A percentile compares a stretch with the other conserved stretches of the same genome.
These are phyloP conservation scores for Fragilariopsis cylindrus DNA, from an alignment of 108 stramenopile species.

Conservation along the genomic window DNA sequence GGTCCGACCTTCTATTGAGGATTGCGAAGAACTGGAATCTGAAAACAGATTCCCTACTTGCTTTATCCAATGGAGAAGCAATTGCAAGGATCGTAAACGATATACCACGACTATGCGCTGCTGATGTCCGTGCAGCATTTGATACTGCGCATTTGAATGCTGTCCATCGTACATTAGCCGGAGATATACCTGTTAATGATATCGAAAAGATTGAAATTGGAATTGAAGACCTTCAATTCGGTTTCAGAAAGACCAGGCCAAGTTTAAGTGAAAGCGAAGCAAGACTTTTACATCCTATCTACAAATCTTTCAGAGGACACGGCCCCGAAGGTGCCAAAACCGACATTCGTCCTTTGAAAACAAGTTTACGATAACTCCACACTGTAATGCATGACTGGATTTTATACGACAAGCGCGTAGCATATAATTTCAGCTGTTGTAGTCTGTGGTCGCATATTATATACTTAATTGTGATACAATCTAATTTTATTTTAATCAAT, in stretches of 20 bases:
- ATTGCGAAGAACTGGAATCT: conserved; percentile 51
- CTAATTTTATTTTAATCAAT: too few relatives aligned
- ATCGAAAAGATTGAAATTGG: conserved; percentile 26
- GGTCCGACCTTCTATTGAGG: conserved; percentile 59
- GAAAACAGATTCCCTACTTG: conserved; percentile 32
- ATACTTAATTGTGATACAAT: too few relatives aligned
- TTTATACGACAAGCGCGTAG: too few relatives aligned
- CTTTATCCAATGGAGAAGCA: conserved; percentile 27
- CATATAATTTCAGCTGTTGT: too few relatives aligned
- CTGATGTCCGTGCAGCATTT: conserved; percentile 79
- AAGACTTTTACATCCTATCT: conserved; percentile 14
- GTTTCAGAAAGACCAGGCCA: conserved; percentile 17
- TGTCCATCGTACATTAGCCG: conserved; percentile 47
- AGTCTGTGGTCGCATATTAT: too few relatives aligned
- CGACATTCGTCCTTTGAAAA: too few relatives aligned
- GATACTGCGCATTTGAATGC: conserved; percentile 78
- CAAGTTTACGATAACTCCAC: too few relatives aligned
- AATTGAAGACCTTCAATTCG: conserved; percentile 19
- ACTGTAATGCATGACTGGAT: too few relatives aligned
- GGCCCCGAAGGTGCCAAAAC: too few relatives aligned
- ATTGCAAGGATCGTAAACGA: not conserved
- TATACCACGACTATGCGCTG: conserved; percentile 49
- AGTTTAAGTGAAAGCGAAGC: conserved; percentile 26
- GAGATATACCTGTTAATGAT: conserved; percentile 1
- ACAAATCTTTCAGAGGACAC: conserved; percentile 14